phyloP scores from a whole-genome alignment of 2,329 filamentous ascomycete species.

The Ophiostoma quercus region DNA sequence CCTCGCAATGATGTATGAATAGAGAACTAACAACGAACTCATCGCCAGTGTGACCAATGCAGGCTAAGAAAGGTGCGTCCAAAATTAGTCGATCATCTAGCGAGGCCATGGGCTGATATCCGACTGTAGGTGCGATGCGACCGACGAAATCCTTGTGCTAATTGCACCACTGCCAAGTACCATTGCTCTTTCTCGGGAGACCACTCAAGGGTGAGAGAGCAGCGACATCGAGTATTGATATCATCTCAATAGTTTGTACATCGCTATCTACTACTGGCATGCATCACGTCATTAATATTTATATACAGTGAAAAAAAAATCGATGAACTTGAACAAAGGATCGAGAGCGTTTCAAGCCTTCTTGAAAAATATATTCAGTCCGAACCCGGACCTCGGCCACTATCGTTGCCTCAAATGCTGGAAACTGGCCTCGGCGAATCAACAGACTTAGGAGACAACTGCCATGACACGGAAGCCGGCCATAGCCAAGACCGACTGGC shows the following conservation, averaged over 20 bases:
- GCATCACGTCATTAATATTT: not conserved
- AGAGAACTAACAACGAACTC: not conserved
- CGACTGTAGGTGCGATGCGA: not conserved
- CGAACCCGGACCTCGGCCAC: not conserved
- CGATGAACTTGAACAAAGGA: not conserved
- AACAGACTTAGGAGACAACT: not conserved
- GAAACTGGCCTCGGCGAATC: too few species aligned
- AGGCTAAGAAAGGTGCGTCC: not conserved
- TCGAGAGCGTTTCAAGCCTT: not conserved
- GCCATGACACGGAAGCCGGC: not conserved
- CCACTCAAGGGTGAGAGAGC: not conserved
- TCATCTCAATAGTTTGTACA: not conserved
- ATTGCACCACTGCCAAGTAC: constrained; percentile 3
- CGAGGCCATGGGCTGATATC: not conserved
- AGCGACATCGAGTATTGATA: constrained; percentile 1
- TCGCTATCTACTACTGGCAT: not conserved
- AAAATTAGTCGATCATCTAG: not conserved
- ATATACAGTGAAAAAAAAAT: not conserved
- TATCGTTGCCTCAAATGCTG: not conserved
- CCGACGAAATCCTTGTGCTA: not conserved
- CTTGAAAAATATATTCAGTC: not conserved
- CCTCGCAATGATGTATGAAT: not conserved
- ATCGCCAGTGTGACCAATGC: not conserved
- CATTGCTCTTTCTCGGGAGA: not conserved
- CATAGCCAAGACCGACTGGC: not conserved